A percentile compares a stretch with the other conserved stretches of the same genome.
Conservation (phyloP, 352 stramenopile genomes). For the Globisporangium carolinianum region DNA sequence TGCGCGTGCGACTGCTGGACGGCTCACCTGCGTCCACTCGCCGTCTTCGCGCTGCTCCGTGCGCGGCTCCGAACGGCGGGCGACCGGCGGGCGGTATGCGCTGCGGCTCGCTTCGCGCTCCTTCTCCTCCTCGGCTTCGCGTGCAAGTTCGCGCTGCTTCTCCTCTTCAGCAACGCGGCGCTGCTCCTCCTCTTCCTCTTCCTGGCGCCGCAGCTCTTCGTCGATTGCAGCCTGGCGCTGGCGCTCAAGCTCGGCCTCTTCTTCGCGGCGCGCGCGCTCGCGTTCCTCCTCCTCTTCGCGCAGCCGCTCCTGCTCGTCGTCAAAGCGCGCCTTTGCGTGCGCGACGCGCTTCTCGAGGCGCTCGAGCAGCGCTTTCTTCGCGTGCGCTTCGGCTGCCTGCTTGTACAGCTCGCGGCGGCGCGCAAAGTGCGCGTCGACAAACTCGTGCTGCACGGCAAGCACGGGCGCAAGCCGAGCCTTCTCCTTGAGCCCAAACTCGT, state of each 20-base stretch:
- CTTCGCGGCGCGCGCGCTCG: conserved; percentile 44
- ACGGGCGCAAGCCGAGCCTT: conserved; percentile 61
- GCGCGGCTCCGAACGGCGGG: conserved; percentile 5
- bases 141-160: conserved; percentile 26
- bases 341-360: conserved; percentile 53
- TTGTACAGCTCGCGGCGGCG: conserved; percentile 85
- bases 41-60: conserved; percentile 38
- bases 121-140: conserved; percentile 28
- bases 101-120: conserved; percentile 20
- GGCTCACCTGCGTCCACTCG: conserved; percentile 63
- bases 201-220: conserved; percentile 54
- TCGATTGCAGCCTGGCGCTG: conserved; percentile 55
- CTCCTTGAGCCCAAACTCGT: conserved; percentile 88
- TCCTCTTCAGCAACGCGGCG: conserved; percentile 38
- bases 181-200: conserved; percentile 50
- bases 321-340: conserved; percentile 56
- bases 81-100: conserved; percentile 19
- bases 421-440: conserved; percentile 75
- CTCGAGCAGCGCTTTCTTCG: conserved; percentile 79
- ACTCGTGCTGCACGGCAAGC: conserved; percentile 64
- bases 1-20: conserved; percentile 19
- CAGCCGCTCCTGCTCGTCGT: conserved; percentile 60
- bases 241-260: conserved; percentile 53
- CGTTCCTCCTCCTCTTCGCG: conserved; percentile 59
- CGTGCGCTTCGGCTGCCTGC: conserved; percentile 72